Conservation (phyloP, 768 basidiomycete species). For the Mycena rebaudengoi region DNA sequence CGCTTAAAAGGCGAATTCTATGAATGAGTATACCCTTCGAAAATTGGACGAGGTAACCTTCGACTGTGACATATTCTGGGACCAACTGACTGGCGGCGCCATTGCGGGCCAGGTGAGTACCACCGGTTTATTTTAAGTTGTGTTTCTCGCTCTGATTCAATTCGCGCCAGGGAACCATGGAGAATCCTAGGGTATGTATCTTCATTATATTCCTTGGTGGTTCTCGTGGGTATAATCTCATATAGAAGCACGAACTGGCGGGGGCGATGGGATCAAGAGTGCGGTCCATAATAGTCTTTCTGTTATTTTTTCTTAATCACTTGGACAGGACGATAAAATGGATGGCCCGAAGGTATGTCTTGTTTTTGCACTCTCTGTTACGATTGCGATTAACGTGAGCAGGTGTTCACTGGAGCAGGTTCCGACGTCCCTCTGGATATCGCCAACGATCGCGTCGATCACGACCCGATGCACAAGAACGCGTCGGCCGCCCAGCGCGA, state of each 20-base stretch:
- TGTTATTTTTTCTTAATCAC: too few relatives aligned
- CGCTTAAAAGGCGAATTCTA: not conserved
- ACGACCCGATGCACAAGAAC: not conserved
- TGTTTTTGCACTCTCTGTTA: too few relatives aligned
- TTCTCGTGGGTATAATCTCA: too few relatives aligned
- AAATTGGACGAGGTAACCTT: not conserved
- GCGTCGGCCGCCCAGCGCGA: not conserved
- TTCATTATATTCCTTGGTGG: too few relatives aligned
- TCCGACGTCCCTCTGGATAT: conserved; percentile 1
- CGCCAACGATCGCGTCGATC: not conserved
- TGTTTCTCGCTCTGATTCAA: not conserved
- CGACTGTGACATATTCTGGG: not conserved
- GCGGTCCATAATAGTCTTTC: too few relatives aligned
- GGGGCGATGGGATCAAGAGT: too few relatives aligned
- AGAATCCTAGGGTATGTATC: too few relatives aligned
- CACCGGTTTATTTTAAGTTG: not conserved
- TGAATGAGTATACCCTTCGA: conserved; percentile 4
- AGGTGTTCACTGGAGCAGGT: not conserved
- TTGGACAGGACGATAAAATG: too few relatives aligned
- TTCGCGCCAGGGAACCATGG: not conserved
- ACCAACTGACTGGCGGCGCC: not conserved
- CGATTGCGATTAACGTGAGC: too few relatives aligned
- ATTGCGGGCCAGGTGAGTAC: not conserved
- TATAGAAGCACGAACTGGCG: too few relatives aligned
- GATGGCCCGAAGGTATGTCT: not conserved